phyloP scores from a whole-genome alignment of 345 rosid species.

The Camelina hispida region DNA sequence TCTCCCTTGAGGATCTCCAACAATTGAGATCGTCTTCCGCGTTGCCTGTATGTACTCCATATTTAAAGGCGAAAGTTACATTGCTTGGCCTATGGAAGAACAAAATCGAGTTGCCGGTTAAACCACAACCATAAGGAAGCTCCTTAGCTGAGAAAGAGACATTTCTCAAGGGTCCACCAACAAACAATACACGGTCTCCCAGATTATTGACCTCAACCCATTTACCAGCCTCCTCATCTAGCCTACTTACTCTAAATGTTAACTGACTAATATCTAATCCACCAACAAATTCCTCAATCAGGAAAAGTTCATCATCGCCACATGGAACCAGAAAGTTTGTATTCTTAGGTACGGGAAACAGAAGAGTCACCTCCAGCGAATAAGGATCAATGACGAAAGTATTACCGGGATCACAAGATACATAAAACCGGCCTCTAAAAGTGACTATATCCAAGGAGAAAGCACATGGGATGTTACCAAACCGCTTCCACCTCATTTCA shows the following conservation, averaged over 20 bases:
- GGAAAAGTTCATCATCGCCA: not conserved
- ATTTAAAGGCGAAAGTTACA: not conserved
- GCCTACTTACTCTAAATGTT: not conserved
- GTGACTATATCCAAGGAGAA: not conserved
- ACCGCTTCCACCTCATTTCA: not conserved
- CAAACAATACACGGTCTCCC: not conserved
- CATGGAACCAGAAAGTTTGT: not conserved
- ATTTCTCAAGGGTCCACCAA: not conserved
- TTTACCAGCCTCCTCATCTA: constrained; percentile 1
- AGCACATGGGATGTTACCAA: not conserved
- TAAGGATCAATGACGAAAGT: not conserved
- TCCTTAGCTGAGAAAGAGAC: not conserved
- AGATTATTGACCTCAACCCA: not conserved
- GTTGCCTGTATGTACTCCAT: not conserved
- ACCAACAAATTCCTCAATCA: not conserved
- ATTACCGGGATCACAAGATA: not conserved
- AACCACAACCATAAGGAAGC: not conserved
- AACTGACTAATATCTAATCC: not conserved
- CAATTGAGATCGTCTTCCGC: not conserved
- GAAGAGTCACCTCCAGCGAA: not conserved
- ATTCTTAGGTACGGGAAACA: not conserved
- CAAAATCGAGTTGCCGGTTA: not conserved
- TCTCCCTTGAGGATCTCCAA: not conserved
- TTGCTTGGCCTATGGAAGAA: not conserved
- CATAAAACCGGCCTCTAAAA: not conserved